Conservation (phyloP, 2,329 filamentous ascomycete species). For the Alternaria ethzedia region DNA sequence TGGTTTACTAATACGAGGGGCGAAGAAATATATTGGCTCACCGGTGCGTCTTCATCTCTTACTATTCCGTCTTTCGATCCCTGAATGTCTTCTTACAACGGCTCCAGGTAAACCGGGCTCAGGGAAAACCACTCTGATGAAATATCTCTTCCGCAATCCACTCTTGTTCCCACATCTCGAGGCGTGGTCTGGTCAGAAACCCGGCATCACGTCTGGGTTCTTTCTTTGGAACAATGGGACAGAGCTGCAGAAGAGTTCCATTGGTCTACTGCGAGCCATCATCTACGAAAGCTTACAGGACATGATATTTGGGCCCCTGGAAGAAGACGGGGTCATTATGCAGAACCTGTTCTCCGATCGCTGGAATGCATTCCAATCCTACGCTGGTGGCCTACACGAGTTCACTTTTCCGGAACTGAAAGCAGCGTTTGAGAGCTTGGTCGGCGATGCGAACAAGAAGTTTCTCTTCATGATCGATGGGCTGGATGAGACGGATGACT, state of each 20-base stretch:
- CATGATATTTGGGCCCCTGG: slow-evolving; percentile 39
- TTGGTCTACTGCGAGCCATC: slow-evolving; percentile 33
- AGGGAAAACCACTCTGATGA: slow-evolving; percentile 57
- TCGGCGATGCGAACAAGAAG: slow-evolving; percentile 36
- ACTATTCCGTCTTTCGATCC: neutral
- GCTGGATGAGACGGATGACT: slow-evolving; percentile 37
- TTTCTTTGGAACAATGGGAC: slow-evolving; percentile 54
- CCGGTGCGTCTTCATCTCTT: slow-evolving; percentile 19
- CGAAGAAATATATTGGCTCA: slow-evolving; percentile 40
- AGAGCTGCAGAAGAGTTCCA: slow-evolving; percentile 33
- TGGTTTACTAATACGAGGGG: slow-evolving; percentile 36
- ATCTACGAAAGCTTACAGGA: slow-evolving; percentile 41
- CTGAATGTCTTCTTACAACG: neutral
- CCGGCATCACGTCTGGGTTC: slow-evolving; percentile 48
- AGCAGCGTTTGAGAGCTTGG: slow-evolving; percentile 33
- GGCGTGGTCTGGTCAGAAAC: slow-evolving; percentile 36
- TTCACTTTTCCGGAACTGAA: slow-evolving; percentile 31
- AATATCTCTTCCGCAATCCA: slow-evolving; percentile 41
- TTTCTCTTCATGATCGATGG: slow-evolving; percentile 44
- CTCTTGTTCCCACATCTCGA: slow-evolving; percentile 32
- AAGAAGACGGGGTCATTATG: slow-evolving; percentile 31
- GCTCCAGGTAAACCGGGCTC: slow-evolving; percentile 50
- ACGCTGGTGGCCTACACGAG: slow-evolving; percentile 32
- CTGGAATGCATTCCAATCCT: slow-evolving; percentile 39
- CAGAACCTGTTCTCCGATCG: slow-evolving; percentile 35